Evolutionary conservation across 2,329 filamentous ascomycete species (phyloP), one percentile per base, ranked within the genome.

Genomic region (Endothia cerciana): DNA sequence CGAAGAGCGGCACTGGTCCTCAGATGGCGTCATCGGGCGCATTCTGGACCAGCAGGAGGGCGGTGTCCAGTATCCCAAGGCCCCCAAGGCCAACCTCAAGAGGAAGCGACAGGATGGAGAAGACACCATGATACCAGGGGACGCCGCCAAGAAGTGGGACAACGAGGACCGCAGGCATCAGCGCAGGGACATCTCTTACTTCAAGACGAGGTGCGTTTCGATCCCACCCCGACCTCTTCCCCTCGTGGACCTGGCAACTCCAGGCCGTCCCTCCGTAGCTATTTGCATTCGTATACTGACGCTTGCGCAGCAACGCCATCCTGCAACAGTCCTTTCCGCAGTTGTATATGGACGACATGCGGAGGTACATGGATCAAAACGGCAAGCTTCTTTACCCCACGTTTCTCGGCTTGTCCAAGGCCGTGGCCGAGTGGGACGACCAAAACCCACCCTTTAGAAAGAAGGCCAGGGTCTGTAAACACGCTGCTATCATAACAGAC

Each of bases 1-100:
- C 2, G 40, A 62, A 0, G 66, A 74, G 38, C 63, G 77, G 6
- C 47, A 36, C 1, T 76, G 78, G 66, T 61, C 77, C 47, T 19
- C 74, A 2, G 71, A 76, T 4, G 64, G 64, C 0, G 70, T 80
- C 36, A 76, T 84, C 47, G 70, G 73, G 47, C 58, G 71, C 36
- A 76, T 85, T 17, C 68, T 84, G 15, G 79, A 82, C 60, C 70
- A 75, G 4, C 68, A 74, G 36, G 82, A 83, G 3, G 72, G 70
- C 0, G 80, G 78, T 11, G 57, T 69, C 2, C 30, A 71, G 0
- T 85, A 85, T 58, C 79, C 78, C 3, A 75, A 70, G 60, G 70
- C 67, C 13, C 56, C 69, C 4, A 69, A 47, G 19, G 60, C 66
- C 13, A 71, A 63, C 2, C 70, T 71, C 33, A 85, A 85, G 70